Evolutionary conservation across 2,329 filamentous ascomycete species (phyloP).

Genomic region (Cephalotrichum gorgonifer): DNA sequence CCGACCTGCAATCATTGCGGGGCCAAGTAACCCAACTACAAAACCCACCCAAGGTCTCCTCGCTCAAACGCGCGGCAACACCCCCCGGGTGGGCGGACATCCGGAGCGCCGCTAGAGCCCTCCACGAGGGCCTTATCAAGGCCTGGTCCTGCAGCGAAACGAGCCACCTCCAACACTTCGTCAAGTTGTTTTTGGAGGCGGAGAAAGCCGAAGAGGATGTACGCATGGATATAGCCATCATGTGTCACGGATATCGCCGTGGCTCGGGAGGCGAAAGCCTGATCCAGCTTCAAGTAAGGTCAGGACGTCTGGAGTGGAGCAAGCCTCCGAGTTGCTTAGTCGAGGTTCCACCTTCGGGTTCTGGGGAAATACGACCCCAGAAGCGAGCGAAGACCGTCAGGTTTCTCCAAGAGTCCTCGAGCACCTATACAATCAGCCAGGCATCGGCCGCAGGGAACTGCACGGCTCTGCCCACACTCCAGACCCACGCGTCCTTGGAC

Average conservation of each 20-base stretch:
- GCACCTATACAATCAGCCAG: background rate
- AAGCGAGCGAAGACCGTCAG: constrained; percentile 3
- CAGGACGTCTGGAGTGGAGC: constrained; percentile 3
- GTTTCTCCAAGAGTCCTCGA: constrained; percentile 3
- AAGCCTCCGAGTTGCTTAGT: background rate
- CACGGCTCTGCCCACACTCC: background rate
- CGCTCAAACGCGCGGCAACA: background rate
- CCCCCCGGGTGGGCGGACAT: background rate
- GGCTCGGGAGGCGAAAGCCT: background rate
- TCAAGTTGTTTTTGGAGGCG: constrained; percentile 7
- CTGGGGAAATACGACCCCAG: background rate
- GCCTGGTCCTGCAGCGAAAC: constrained; percentile 5
- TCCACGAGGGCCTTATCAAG: constrained; percentile 1
- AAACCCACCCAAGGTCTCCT: background rate
- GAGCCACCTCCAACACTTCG: constrained; percentile 2
- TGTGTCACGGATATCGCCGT: background rate
- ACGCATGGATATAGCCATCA: constrained; percentile 6
- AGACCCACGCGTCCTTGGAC: background rate
- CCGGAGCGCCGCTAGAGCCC: constrained; percentile 2
- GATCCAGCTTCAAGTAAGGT: constrained; percentile 5
- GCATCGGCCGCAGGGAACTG: no score
- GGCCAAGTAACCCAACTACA: constrained; percentile 4
- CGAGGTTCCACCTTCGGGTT: background rate
- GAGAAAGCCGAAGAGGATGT: constrained; percentile 1
- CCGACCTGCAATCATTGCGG: constrained; percentile 1